Conservation (phyloP, 2,329 filamentous ascomycete genomes). For the Ramichloridium luteum region DNA sequence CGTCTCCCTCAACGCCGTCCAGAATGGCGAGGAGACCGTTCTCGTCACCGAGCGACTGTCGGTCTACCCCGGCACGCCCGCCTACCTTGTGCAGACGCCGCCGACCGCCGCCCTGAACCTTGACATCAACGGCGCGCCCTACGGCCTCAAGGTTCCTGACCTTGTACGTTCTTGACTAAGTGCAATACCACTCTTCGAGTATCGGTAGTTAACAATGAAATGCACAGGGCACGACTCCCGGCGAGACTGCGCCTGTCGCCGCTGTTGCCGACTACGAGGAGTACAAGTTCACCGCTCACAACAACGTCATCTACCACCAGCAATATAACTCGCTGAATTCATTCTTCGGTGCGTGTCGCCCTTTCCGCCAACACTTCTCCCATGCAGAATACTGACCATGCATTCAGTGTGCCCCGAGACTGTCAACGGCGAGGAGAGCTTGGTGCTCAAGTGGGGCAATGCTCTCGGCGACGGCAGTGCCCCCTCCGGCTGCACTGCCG, state of each 20-base stretch:
- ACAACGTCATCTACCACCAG: conserved; percentile 3
- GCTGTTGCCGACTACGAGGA: conserved; percentile 4
- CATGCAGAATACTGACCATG: not conserved
- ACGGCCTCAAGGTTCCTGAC: conserved; percentile 5
- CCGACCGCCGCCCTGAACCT: conserved; percentile 5
- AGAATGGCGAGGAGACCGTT: conserved; percentile 8
- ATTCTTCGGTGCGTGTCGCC: conserved; percentile 5
- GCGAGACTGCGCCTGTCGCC: conserved; percentile 2
- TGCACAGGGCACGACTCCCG: conserved; percentile 4
- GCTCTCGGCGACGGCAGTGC: conserved; percentile 1
- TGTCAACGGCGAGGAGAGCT: conserved; percentile 6
- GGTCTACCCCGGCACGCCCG: conserved; percentile 7
- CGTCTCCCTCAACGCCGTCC: conserved; percentile 8
- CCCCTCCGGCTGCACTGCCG: conserved; percentile 5
- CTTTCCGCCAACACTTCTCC: not conserved
- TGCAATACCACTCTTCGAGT: not conserved
- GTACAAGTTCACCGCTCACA: conserved; percentile 4
- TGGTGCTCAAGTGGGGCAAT: conserved; percentile 3
- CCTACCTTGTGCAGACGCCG: conserved; percentile 1
- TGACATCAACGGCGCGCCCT: conserved; percentile 6
- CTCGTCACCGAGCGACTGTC: conserved; percentile 6
- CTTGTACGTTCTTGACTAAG: conserved; percentile 3
- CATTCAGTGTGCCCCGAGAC: conserved; percentile 7
- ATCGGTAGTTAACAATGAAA: not conserved
- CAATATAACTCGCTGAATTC: conserved; percentile 3